Percentiles rank a stretch among this genome's conserved stretches.
Conservation (phyloP, 352 stramenopile species). For the Globisporangium barbulae region DNA sequence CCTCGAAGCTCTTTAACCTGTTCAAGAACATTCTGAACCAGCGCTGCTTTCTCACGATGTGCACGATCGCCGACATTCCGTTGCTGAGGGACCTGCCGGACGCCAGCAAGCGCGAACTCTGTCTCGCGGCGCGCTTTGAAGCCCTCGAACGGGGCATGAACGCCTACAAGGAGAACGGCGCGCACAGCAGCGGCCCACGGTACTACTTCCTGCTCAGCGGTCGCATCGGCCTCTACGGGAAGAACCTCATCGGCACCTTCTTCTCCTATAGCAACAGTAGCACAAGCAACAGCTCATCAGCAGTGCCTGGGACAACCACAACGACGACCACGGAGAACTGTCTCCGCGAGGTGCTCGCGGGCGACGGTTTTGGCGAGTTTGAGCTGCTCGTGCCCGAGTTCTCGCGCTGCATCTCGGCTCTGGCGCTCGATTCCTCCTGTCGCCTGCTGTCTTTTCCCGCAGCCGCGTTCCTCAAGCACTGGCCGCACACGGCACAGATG, state of each 20-base stretch:
- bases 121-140: slow-evolving; percentile 51
- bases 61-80: slow-evolving; percentile 46
- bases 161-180: slow-evolving; percentile 36
- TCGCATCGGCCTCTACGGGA: slow-evolving; percentile 37
- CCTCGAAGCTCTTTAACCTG: slow-evolving; percentile 53
- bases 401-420: slow-evolving; percentile 29
- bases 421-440: slow-evolving; percentile 41
- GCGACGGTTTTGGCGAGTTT: slow-evolving; percentile 63
- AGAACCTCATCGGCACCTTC: slow-evolving; percentile 20
- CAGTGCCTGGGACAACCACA: background rate
- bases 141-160: slow-evolving; percentile 46
- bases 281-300: background rate
- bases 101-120: slow-evolving; percentile 36
- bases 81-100: slow-evolving; percentile 39
- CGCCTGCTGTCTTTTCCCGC: slow-evolving; percentile 56
- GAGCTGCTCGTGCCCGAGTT: slow-evolving; percentile 48
- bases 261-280: slow-evolving; percentile 4
- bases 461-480: slow-evolving; percentile 41
- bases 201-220: slow-evolving; percentile 57
- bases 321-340: slow-evolving; percentile 15
- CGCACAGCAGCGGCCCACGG: slow-evolving; percentile 18
- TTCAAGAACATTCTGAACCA: slow-evolving; percentile 73
- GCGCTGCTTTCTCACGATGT: slow-evolving; percentile 55
- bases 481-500: slow-evolving; percentile 31
- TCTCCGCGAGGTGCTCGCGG: slow-evolving; percentile 35